Evolutionary conservation across 495 filamentous ascomycete species (phyloP), one percentile per base, ranked within the genome.

Genomic region (Astrocystis sublimbata): DNA sequence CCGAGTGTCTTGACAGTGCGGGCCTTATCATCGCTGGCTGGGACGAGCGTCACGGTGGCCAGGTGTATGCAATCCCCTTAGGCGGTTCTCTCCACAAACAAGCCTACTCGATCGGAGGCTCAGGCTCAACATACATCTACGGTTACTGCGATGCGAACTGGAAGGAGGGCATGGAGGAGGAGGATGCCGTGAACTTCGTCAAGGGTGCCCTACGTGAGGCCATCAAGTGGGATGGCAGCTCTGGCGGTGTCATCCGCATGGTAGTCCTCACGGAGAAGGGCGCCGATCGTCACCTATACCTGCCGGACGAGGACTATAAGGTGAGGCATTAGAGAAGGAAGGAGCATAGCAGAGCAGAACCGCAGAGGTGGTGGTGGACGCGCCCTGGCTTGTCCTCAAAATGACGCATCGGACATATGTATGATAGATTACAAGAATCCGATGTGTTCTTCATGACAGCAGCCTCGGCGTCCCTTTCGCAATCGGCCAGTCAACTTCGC

Each of bases 201-300:
- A 96, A 96, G 74, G 88, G 86, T 41, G 85, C 94, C 10, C 77
- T 98, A 73, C 81, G 85, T 69, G 93, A 98, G 79, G 94, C 94
- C 13, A 96, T 98, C 82, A 96, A 96, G 78, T 98, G 94, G 94
- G 94, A 98, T 74, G 93, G 94, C 43, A 97, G 93, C 80, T 98
- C 96, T 10, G 94, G 94, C 56, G 94, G 96, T 74, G 94, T 98
- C 47, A 98, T 98, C 71, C 86, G 94, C 63, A 86, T 98, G 89
- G 96, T 97, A 55, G 94, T 98, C 53, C 76, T 98, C 79, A 98
- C 94, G 57, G 77, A 78, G 71, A 82, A 89, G 73, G 92, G 92
- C n/a, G 92, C 92, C 4, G 83, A 90, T 74, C 85, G 92, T 74
- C 92, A 96, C 75, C 75, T 97, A 67, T 97, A 96, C 74, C 79